Base-by-base conservation (phyloP, 441 rosid species). In the Mallotus japonicus region DNA sequence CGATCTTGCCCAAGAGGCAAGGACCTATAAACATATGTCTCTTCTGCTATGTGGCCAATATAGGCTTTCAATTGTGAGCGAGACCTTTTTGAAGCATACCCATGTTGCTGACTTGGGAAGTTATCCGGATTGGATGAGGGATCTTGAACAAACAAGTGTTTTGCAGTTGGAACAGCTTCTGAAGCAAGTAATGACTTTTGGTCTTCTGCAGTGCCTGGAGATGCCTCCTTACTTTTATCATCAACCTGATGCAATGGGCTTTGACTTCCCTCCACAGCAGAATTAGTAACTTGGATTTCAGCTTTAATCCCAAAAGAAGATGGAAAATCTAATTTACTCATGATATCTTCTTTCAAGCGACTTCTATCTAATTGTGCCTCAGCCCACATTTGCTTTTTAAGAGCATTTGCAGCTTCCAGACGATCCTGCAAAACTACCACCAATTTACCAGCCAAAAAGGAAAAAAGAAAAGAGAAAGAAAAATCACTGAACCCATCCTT, bases 1-100 rank as follows among this genome's bases (percentile, higher is more conserved):
- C 99, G 92, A 84, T 96, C 99, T 84, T 89, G 99, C 76, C 99
- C 99, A 50, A 96, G 95, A 44, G 99, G 99, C 86, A 96, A 88
- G 71, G 99, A 96, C 82, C 98, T 86, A 80, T 90, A 96, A 15
- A 87, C 88, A 78, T 91, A 88, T 80, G 89, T 87, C 84, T 96
- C 96, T 88, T 96, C 99, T n/a, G 99, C 93, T 83, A 78, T 82
- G 77, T 94, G 95, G 64, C 87, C 86, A 71, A 94, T 86, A 76
- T 90, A 94, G 56, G 99, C 91, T 85, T 96, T 96, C 76, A 92
- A 77, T 79, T 91, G 93, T 14, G 99, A 96, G 66, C 92, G 94
- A 56, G 90, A 87, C 79, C 90, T 90, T 85, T 96, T 91, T 24
- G 97, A 87, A 79, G 89, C 82, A 80, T 73, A 86, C 73, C 91